Conservation (phyloP, 2,329 filamentous ascomycete genomes). For the Plenodomus biglobosus region DNA sequence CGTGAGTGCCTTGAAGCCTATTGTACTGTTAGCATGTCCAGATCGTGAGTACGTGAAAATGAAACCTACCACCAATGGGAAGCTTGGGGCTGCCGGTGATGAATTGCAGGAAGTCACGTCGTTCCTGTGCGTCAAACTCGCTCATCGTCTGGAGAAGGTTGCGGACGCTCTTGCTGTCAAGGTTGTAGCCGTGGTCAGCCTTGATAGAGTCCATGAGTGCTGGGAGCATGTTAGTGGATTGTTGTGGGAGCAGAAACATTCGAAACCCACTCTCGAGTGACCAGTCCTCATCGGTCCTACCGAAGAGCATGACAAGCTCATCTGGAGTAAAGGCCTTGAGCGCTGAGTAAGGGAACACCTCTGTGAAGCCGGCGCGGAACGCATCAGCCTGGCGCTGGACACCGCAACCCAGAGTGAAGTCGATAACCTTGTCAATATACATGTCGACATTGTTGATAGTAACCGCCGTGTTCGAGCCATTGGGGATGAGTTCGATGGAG, state of each 20-base stretch:
- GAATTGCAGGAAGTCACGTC: conserved; percentile 94
- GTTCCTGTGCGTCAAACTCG: conserved; percentile 70
- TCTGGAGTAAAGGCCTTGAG: conserved; percentile 91
- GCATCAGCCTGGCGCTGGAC: conserved; percentile 88
- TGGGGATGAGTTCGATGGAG: conserved; percentile 77
- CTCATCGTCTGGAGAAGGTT: conserved; percentile 96
- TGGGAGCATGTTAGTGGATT: conserved; percentile 46
- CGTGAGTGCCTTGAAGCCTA: conserved; percentile 94
- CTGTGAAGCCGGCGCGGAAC: conserved; percentile 87
- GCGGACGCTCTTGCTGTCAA: conserved; percentile 94
- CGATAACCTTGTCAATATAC: conserved; percentile 87
- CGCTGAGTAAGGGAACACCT: conserved; percentile 94
- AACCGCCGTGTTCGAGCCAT: conserved; percentile 73
- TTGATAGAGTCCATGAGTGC: conserved; percentile 98
- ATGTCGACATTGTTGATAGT: conserved; percentile 88
- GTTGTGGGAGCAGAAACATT: neutral
- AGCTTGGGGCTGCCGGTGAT: conserved; percentile 97
- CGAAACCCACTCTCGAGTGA: conserved; percentile 81
- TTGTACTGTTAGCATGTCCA: conserved; percentile 5
- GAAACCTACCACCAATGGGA: conserved; percentile 82
- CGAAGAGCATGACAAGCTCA: conserved; percentile 93
- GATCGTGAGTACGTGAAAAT: neutral
- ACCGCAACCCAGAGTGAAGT: conserved; percentile 86
- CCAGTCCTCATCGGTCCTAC: conserved; percentile 93
- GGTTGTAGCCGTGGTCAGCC: conserved; percentile 96